A percentile compares a stretch with the other conserved stretches of the same genome.
Conservation (phyloP, 202 grass and related monocot species). For the Thinopyrum obtusiflorum region DNA sequence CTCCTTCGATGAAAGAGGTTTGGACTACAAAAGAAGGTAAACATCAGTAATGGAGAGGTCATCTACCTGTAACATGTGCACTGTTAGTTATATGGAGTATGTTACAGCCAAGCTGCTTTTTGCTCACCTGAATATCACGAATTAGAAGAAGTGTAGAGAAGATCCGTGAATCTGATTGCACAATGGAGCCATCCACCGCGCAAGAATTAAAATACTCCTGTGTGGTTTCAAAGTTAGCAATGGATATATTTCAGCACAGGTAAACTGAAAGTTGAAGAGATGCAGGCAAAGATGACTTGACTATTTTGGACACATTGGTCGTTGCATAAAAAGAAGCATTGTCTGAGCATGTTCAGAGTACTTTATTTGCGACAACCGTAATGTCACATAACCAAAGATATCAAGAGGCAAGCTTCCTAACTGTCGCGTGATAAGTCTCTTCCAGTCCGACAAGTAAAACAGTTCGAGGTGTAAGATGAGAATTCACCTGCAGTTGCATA, state of each 20-base stretch:
- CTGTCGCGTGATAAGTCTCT: constrained; percentile 30
- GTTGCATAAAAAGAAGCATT: constrained; percentile 6
- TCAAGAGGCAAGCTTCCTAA: constrained; percentile 55
- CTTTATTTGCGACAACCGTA: neutral
- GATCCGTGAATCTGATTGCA: constrained; percentile 88
- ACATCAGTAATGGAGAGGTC: neutral
- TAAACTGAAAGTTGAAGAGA: neutral
- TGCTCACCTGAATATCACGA: constrained; percentile 38
- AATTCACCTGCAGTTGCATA: no score
- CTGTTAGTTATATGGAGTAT: neutral
- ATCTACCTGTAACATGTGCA: neutral
- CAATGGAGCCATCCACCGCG: constrained; percentile 85
- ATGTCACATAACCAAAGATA: no score
- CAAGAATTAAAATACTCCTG: constrained; percentile 96
- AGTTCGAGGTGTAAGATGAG: no score
- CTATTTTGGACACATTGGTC: neutral
- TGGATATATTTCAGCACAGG: constrained; percentile 3
- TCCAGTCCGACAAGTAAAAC: no score
- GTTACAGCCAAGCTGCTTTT: neutral
- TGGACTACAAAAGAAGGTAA: constrained; percentile 58
- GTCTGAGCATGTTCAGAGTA: constrained; percentile 8
- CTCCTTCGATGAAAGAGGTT: constrained; percentile 73
- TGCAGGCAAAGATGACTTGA: neutral
- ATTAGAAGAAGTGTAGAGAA: constrained; percentile 69
- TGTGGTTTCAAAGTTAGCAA: constrained; percentile 65